These are phyloP conservation scores for Ambrosiella cleistominuta DNA, from an alignment of 2,329 filamentous ascomycete species.

Conservation along the genomic window DNA sequence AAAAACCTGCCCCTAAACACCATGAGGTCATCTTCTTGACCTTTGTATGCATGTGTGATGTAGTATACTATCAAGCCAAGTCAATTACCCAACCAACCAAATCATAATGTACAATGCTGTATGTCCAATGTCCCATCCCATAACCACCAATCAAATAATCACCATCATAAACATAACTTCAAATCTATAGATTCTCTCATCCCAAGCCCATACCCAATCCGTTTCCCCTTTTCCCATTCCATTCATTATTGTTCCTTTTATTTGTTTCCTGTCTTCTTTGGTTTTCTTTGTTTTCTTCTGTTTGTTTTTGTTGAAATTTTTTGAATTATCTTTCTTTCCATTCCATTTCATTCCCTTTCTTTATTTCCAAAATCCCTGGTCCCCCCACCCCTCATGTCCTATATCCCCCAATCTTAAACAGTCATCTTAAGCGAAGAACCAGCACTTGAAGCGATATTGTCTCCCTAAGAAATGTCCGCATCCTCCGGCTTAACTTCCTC, in stretches of 20 bases:
- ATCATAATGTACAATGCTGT: no score
- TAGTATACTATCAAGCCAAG: no score
- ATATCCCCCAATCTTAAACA: neutral
- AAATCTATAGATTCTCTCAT: no score
- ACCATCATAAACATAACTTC: no score
- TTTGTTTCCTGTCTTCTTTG: constrained; percentile 9
- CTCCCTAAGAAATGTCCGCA: constrained; percentile 19
- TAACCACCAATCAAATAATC: no score
- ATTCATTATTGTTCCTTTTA: constrained; percentile 1
- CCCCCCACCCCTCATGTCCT: neutral
- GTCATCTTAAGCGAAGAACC: neutral
- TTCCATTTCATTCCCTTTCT: constrained; percentile 6
- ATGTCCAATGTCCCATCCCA: no score
- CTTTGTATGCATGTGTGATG: neutral
- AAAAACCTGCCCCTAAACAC: neutral
- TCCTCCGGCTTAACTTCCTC: constrained; percentile 23
- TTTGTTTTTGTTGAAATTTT: constrained; percentile 9
- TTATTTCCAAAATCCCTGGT: constrained; percentile 12
- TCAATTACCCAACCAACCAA: no score
- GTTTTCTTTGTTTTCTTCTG: constrained; percentile 12
- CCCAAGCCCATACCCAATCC: no score
- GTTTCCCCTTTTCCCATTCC: neutral
- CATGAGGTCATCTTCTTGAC: neutral
- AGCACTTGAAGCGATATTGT: neutral
- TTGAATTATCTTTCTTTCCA: constrained; percentile 10